Evolutionary conservation across 257 asterid genomes (phyloP), one percentile per base, ranked within the genome.

Genomic region (Galeopsis tetrahit): DNA sequence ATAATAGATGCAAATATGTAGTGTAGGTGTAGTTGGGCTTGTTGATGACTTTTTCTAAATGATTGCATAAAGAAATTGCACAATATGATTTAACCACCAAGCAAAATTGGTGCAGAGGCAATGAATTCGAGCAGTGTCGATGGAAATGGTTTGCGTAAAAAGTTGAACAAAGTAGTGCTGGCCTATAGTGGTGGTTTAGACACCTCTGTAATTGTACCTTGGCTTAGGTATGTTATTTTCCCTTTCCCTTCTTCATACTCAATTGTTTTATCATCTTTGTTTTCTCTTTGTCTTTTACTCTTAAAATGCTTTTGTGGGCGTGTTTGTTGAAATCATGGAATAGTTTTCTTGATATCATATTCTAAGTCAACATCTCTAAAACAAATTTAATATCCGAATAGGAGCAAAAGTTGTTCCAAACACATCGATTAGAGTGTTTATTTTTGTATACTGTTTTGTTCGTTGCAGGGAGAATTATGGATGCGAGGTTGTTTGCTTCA

Each of bases 101-200:
- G 7, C 38, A 52, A 49, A 36, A 66, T 68, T 39, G 68, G 63
- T 82, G 90, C 88, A 90, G 95, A 79, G 68, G 76, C 87, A 10
- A 56, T 71, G 43, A 71, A 79, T 70, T 82, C 92, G 63, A 66
- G 52, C 59, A 70, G 70, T 39, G 42, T 71, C 15, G 87, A 77
- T 48, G 95, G 82, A 44, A 84, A 81, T 65, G 84, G 70, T 78
- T 46, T 77, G 64, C 80, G 75, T 46, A 87, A 88, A 69, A 89
- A 89, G 52, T 71, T 94, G 89, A 85, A 89, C 68, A 94, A 91
- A 84, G 99, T 94, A 63, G 98, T 91, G 63, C 77, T 94, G 80
- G 97, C 99, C 44, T 94, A 94, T 58, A 94, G 97, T 73, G 97
- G 99, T 53, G 99, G 97, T 66, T 80, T 94, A 70, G 99, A 94